Evolutionary conservation across 2,329 filamentous ascomycete species (phyloP), one percentile per base, ranked within the genome.

Genomic region (Colletotrichum cordylinicola): DNA sequence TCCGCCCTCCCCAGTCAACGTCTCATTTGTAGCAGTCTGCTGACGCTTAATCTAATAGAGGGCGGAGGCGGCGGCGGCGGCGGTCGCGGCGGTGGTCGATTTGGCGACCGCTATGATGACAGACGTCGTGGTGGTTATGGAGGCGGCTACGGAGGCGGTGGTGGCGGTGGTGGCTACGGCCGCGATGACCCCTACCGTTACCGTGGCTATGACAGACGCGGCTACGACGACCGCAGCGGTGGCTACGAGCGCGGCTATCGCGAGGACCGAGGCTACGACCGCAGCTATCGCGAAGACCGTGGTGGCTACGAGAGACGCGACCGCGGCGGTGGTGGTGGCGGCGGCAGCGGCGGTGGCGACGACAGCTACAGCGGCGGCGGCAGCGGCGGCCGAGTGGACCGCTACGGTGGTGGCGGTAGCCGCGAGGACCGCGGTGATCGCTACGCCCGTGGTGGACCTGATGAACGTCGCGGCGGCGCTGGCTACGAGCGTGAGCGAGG

Each of bases 81-180:
- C 29, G 74, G 88, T 18, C 86, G 88, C 64, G 88, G 90, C 77
- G 88, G 84, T 29, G 74, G 77, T 39, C 84, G 86, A 80, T 91
- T 84, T 82, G 85, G 79, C 84, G 90, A 91, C 80, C 91, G 92
- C 78, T 91, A 91, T 80, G 93, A 94, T 77, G 92, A 93, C 76
- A 91, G 93, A 81, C 90, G 92, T 78, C 89, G 92, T 78, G 91
- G 92, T 78, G 90, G 91, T 74, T 90, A 90, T 77, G 88, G 91
- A 29, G 85, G 85, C 58, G 67, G 72, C 16, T 72, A 72, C 18
- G 82, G 83, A 64, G 83, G 81, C 76, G 84, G 85, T 39, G 86
- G 88, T 60, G 85, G 84, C 55, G 86, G 87, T 64, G 84, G 83
- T 67, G 83, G 81, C 77, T 82, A 82, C 66, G 83, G 89, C 67